These are phyloP conservation scores for Lentinula aciculospora DNA, from an alignment of 768 basidiomycete species.

Conservation along the genomic window DNA sequence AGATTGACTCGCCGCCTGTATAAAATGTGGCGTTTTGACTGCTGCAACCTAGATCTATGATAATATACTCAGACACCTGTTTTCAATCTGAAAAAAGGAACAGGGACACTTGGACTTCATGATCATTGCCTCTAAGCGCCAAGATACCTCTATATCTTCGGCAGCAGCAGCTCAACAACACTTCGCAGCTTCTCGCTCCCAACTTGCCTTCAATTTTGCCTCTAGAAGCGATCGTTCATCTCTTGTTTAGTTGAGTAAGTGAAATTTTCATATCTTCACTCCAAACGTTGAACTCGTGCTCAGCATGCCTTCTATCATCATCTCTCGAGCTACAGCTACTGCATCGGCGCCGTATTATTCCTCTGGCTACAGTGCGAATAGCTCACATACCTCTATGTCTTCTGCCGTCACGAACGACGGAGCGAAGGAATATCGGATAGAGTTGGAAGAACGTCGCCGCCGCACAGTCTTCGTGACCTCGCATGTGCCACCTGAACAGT, in stretches of 20 bases:
- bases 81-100: background rate
- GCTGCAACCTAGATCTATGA: background rate
- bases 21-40: background rate
- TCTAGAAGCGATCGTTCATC: background rate
- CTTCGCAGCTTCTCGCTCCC: background rate
- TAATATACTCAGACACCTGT: background rate
- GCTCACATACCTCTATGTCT: background rate
- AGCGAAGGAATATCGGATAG: background rate
- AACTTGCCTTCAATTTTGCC: background rate
- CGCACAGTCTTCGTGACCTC: slow-evolving; percentile 41
- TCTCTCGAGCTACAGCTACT: slow-evolving; percentile 19
- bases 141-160: slow-evolving; percentile 3
- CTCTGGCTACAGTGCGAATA: slow-evolving; percentile 42
- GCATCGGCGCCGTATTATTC: slow-evolving; percentile 21
- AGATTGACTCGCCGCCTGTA: background rate
- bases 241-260: background rate
- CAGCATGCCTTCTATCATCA: slow-evolving; percentile 9
- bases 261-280: background rate
- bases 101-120: background rate
- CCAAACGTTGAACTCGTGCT: background rate
- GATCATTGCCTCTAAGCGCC: background rate
- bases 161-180: background rate
- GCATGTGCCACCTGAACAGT: slow-evolving; percentile 36
- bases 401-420: background rate
- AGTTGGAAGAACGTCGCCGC: slow-evolving; percentile 20